Base-by-base conservation (phyloP, 169 alveolate genomes). In the Eimeria falciformis region DNA sequence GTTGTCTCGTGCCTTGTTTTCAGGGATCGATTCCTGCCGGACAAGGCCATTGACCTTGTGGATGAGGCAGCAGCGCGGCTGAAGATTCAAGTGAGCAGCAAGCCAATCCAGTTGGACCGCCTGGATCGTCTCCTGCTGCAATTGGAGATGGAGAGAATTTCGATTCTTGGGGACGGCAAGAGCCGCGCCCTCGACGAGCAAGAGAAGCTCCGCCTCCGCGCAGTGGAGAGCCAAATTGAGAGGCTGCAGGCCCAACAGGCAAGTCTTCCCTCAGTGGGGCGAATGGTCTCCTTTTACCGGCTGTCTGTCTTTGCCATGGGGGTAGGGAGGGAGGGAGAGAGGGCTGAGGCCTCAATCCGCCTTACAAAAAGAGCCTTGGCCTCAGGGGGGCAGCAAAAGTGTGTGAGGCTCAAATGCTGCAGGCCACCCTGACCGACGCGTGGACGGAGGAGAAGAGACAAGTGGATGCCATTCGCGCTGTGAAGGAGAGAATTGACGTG, bases 41-140 rank as follows among this genome's bases (percentile, higher is more conserved):
- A 96, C 82, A 96, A 96, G 95, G 98, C 98, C 47, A 95, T 96
- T 18, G 98, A 96, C 66, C 94, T 96, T 11, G 95, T 96, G 46
- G 98, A 96, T 65, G 98, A 96, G 69, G 98, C 98, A 3, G 98
- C 98, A 0, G 97, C 98, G 3, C 95, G 96, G 62, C 91, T 96
- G 47, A 96, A 96, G 90, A 96, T 96, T 29, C 97, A 96, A 27
- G 94, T 90, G 25, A 71, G 97, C 37, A 94, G 97, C 91, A 96
- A 96, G 83, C 98, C 98, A 14, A 92, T 95, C 65, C 97, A 96
- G 88, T 79, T 96, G 53, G 98, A 96, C 50, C 92, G 91, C 25
- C 91, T 96, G 47, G 98, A 96, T 71, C 94, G 97, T 5, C 95
- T 94, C 55, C 87, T 96, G 45, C 90, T 96, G 73, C 98, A 96